These are phyloP conservation scores for Ogataea minuta DNA, from an alignment of 805 yeast genomes.

Conservation along the genomic window DNA sequence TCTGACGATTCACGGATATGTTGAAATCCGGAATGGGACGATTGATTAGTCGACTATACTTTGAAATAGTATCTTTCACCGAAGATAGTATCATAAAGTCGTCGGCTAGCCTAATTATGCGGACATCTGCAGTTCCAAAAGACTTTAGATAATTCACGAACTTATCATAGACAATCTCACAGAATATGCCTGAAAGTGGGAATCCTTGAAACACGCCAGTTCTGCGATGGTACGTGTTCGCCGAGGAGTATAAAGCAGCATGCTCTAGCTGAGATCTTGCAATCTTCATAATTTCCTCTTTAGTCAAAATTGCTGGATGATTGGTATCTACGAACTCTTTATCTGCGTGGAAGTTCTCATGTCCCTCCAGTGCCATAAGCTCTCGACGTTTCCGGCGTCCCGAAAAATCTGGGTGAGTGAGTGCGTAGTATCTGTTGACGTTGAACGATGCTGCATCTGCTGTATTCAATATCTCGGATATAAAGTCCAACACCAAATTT, in stretches of 20 bases:
- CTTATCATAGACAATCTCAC: slow-evolving; percentile 69
- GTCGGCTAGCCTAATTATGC: slow-evolving; percentile 71
- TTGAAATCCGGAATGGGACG: slow-evolving; percentile 44
- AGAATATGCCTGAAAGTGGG: slow-evolving; percentile 68
- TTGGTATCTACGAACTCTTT: slow-evolving; percentile 13
- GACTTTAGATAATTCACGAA: slow-evolving; percentile 42
- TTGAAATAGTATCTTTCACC: slow-evolving; percentile 29
- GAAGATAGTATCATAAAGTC: slow-evolving; percentile 76
- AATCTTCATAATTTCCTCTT: slow-evolving; percentile 43
- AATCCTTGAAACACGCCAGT: slow-evolving; percentile 86
- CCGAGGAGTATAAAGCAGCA: slow-evolving; percentile 43
- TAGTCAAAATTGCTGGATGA: slow-evolving; percentile 32
- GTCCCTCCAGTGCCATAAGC: slow-evolving; percentile 1
- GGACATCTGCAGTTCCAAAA: slow-evolving; percentile 18
- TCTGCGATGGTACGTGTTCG: slow-evolving; percentile 44
- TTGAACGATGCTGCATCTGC: slow-evolving; percentile 11
- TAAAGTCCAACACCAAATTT: slow-evolving; percentile 24
- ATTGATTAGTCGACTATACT: slow-evolving; percentile 30
- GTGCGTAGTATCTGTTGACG: not conserved
- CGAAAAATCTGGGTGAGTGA: not conserved
- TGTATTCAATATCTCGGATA: slow-evolving; percentile 21
- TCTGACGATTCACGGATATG: slow-evolving; percentile 40
- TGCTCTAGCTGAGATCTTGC: slow-evolving; percentile 53
- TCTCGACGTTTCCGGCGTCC: slow-evolving; percentile 1
- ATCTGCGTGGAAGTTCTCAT: not conserved